Base-by-base conservation (phyloP, 1,284 basidiomycete genomes). In the Ustilago cynodontis region DNA sequence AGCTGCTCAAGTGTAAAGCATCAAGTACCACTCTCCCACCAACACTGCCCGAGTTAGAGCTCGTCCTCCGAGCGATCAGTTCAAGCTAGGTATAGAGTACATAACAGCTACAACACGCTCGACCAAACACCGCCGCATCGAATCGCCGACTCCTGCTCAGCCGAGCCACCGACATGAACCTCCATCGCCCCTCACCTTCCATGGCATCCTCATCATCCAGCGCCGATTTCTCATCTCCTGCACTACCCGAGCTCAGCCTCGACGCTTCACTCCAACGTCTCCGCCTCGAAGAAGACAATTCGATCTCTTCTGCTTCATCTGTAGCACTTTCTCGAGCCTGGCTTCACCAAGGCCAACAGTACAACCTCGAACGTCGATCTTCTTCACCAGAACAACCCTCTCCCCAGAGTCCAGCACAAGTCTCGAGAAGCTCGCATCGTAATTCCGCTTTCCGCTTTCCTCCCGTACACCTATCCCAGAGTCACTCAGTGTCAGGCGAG, bases 181-280 rank as follows among this genome's bases (percentile, higher is more conserved):
- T 18, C 16, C 59, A 62, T 20, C 29, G 35, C 0, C 11, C 35
- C 3, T 54, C 64, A 1, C 49, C 59, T 3, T 57, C 64, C 5
- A 49, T 22, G 20, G 16, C 35, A 20, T 39, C 35, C 7, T 54
- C 69, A 10, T 6, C 64, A 24, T 49, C 64, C 9, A 59, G 63
- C 59, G 43, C 60, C n/a, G 41, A 43, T 5, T 53, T 59, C 5
- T 72, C 70, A 6, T 72, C 70, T 16, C 70, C 70, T 14, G 70
- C 59, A 14, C 53, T 66, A n/a, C 60, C 64, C 14, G 70, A 72
- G 22, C 60, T 72, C 20, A 72, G 65, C 50, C 29, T 72, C 9
- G 70, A 72, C 33, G 70, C 64, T 9, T 66, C 64, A 37, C 53
- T 72, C 24, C 64, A 66, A 28, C 64, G 49, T 13, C 57, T 66